Evolutionary conservation across 1,284 basidiomycete genomes (phyloP), one percentile per base, ranked within the genome.

Genomic region (Cystobasidiaceae sp.): DNA sequence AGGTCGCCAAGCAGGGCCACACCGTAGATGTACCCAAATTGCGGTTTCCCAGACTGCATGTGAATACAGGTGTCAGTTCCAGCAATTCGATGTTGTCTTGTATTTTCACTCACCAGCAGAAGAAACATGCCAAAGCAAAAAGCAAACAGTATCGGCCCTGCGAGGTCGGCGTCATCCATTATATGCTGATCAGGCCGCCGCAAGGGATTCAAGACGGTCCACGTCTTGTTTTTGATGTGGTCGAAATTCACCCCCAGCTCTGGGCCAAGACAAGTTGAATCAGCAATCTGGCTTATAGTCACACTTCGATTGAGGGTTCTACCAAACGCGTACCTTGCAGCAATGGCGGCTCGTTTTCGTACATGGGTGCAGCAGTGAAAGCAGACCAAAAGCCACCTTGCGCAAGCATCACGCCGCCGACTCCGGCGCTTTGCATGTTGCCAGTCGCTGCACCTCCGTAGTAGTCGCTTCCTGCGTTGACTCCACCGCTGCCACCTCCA

Each of bases 81-180:
- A 37, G 9, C 41, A 58, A 25, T 9, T 43, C 32, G 11, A 67
- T 51, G 34, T 23, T n/a, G 30, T n/a, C 6, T 0, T 34, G n/a
- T 23, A 45, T 15, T 41, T n/a, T 11, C 2, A 85, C 90, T 74
- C 70, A 94, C 93, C 69, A 97, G 84, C 50, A 97, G 83, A 4
- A 97, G 82, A 74, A 89, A 91, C 54, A 88, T 87, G 17, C 87
- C 94, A 77, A 98, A 97, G 74, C 90, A 90, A 75, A 91, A 90
- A 75, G 88, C 88, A 79, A 97, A 97, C 13, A 97, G 84, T 46
- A 98, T 83, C 5, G 96, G 96, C 0, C 96, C 96, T 8, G 94
- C 93, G 28, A 99, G 82, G 78, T 99, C 96, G 43, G 94, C 93
- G 75, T 99, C 96, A 78, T 99, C 96, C 96, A 99, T 99, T 72